A percentile compares a stretch with the other conserved stretches of the same genome.
phyloP scores from a whole-genome alignment of 2,329 filamentous ascomycete species.

The Colletotrichum orbiculare region DNA sequence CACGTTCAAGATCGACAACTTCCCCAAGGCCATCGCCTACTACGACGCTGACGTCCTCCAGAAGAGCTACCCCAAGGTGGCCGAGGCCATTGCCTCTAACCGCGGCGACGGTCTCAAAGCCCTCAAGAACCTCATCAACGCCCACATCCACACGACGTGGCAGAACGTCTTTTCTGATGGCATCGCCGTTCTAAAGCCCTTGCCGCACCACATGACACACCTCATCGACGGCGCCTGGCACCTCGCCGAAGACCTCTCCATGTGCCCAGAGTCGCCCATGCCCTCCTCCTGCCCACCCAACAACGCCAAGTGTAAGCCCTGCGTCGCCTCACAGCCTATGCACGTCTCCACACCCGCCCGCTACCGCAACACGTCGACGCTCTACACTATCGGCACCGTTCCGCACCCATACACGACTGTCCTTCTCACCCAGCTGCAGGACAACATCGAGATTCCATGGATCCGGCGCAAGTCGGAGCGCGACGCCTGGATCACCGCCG shows the following conservation, averaged over 20 bases:
- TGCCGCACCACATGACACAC: slow-evolving; percentile 78
- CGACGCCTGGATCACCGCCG: slow-evolving; percentile 80
- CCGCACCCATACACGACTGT: slow-evolving; percentile 91
- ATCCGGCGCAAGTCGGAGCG: slow-evolving; percentile 76
- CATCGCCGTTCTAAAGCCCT: slow-evolving; percentile 84
- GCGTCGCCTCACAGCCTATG: slow-evolving; percentile 72
- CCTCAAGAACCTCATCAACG: slow-evolving; percentile 81
- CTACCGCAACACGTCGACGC: slow-evolving; percentile 76
- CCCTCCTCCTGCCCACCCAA: slow-evolving; percentile 88
- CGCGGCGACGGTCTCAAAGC: slow-evolving; percentile 70
- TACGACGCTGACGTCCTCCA: slow-evolving; percentile 75
- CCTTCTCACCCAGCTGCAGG: slow-evolving; percentile 71
- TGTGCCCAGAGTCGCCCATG: slow-evolving; percentile 79
- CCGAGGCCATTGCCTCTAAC: slow-evolving; percentile 67
- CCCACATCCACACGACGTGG: slow-evolving; percentile 87
- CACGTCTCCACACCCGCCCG: slow-evolving; percentile 73
- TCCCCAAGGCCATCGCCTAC: slow-evolving; percentile 77
- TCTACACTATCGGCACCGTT: slow-evolving; percentile 87
- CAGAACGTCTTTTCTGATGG: slow-evolving; percentile 82
- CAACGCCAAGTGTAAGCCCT: slow-evolving; percentile 77
- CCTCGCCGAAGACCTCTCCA: slow-evolving; percentile 79
- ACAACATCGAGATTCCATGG: slow-evolving; percentile 70
- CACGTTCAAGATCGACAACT: slow-evolving; percentile 72
- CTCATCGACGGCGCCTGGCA: slow-evolving; percentile 77
- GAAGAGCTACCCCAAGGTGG: slow-evolving; percentile 74